phyloP scores from a whole-genome alignment of 1,139 yeast genomes.

The Suhomyces wounanorum region DNA sequence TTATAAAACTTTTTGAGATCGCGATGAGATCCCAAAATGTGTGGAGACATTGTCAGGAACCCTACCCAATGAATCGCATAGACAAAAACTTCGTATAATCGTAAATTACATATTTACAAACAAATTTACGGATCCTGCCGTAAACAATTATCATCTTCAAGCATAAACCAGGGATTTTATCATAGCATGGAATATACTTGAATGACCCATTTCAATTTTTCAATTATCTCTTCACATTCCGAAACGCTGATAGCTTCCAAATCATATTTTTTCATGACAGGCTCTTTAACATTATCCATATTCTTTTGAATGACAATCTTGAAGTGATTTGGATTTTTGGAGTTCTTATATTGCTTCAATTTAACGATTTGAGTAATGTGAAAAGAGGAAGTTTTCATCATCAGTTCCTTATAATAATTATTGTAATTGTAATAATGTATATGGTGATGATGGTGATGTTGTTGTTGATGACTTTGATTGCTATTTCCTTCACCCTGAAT shows the following conservation, averaged over 20 bases:
- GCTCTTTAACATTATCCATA: conserved; percentile 31
- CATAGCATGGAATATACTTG: conserved; percentile 46
- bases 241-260: conserved; percentile 68
- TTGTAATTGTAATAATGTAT: conserved; percentile 58
- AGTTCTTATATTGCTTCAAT: conserved; percentile 66
- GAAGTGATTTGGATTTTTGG: conserved; percentile 75
- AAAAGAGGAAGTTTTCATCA: conserved; percentile 81
- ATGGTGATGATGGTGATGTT: conserved; percentile 28
- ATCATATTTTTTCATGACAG: conserved; percentile 70
- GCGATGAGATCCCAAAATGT: conserved; percentile 3
- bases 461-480: conserved; percentile 25
- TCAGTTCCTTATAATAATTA: conserved; percentile 41
- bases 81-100: background rate
- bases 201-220: conserved; percentile 57
- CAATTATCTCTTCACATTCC: conserved; percentile 76
- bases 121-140: conserved; percentile 5
- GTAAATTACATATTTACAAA: background rate
- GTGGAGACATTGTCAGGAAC: background rate
- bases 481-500: conserved; percentile 15
- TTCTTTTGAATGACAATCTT: conserved; percentile 78
- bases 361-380: conserved; percentile 79
- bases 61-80: background rate
- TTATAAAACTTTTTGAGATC: background rate
- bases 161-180: background rate
- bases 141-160: background rate